A percentile compares a stretch with the other conserved stretches of the same genome.
Evolutionary conservation across 2,329 filamentous ascomycete species (phyloP).

Genomic region (Chrysoporthe puriensis): DNA sequence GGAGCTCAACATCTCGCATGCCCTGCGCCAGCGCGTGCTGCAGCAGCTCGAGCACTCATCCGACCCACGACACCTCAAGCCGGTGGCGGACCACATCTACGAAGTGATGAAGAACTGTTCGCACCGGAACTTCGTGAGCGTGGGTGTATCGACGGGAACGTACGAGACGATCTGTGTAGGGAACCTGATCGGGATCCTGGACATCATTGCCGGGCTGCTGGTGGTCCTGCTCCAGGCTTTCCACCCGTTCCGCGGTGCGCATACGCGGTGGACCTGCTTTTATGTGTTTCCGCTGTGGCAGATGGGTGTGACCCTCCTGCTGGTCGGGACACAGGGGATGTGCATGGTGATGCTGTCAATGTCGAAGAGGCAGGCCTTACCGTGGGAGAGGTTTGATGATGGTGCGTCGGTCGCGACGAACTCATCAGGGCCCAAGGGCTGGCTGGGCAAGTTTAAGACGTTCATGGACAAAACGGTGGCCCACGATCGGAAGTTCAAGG

Average conservation of each 20-base stretch:
- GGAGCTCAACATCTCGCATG: constrained; percentile 51
- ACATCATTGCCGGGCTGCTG: constrained; percentile 45
- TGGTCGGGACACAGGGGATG: constrained; percentile 49
- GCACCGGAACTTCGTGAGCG: constrained; percentile 54
- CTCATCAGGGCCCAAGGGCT: constrained; percentile 4
- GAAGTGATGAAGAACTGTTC: constrained; percentile 52
- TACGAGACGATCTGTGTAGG: constrained; percentile 53
- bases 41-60: constrained; percentile 40
- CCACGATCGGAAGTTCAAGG: constrained; percentile 41
- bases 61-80: constrained; percentile 44
- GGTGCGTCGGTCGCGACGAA: constrained; percentile 29
- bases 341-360: constrained; percentile 54
- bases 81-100: constrained; percentile 52
- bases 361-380: constrained; percentile 48
- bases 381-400: constrained; percentile 53
- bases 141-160: constrained; percentile 57
- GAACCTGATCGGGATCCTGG: constrained; percentile 47
- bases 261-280: constrained; percentile 47
- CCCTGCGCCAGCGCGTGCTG: constrained; percentile 45
- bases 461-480: constrained; percentile 21
- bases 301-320: constrained; percentile 46
- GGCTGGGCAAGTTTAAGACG: constrained; percentile 10
- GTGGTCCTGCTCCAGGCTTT: constrained; percentile 46
- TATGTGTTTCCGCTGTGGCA: constrained; percentile 51
- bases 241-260: constrained; percentile 41